Evolutionary conservation across 352 stramenopile species (phyloP).

Genomic region (Pythium insidiosum): DNA sequence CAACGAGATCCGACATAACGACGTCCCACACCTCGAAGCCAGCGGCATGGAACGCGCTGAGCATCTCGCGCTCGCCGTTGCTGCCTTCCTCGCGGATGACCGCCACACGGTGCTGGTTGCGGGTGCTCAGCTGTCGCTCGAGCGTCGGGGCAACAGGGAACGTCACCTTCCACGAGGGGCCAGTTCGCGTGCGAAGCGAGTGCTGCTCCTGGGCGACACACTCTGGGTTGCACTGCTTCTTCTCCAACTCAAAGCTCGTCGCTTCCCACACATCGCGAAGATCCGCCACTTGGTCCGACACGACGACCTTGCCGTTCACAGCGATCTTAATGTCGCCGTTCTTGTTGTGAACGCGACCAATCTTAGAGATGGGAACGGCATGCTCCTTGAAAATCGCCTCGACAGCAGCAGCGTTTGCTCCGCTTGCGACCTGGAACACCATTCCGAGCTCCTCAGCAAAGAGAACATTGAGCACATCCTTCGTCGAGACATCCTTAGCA

Average conservation of each 20-base stretch:
- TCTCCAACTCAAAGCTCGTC: slow-evolving; percentile 98
- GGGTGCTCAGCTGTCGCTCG: slow-evolving; percentile 69
- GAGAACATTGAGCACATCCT: slow-evolving; percentile 67
- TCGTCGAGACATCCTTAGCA: slow-evolving; percentile 28
- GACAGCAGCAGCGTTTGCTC: slow-evolving; percentile 44
- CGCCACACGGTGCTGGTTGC: slow-evolving; percentile 90
- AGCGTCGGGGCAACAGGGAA: slow-evolving; percentile 82
- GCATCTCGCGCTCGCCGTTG: slow-evolving; percentile 99
- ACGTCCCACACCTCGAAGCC: slow-evolving; percentile 98
- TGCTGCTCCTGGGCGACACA: slow-evolving; percentile 94
- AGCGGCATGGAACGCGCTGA: slow-evolving; percentile 93
- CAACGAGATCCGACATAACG: slow-evolving; percentile 95
- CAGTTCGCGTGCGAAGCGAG: slow-evolving; percentile 77
- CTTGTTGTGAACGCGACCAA: slow-evolving; percentile 84
- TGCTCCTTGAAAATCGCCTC: slow-evolving; percentile 81
- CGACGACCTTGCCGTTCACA: slow-evolving; percentile 72
- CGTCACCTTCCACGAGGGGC: slow-evolving; percentile 88
- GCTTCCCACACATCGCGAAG: slow-evolving; percentile 97
- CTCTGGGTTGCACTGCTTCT: slow-evolving; percentile 94
- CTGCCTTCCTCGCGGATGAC: slow-evolving; percentile 97
- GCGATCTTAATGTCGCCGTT: slow-evolving; percentile 86
- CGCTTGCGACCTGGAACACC: slow-evolving; percentile 92
- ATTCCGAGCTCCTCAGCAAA: slow-evolving; percentile 98
- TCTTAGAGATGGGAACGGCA: slow-evolving; percentile 79
- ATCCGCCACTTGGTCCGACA: slow-evolving; percentile 69